Percentiles rank a stretch among this genome's conserved stretches.
Evolutionary conservation across 371 early-diverging fungal genomes (phyloP).

Genomic region (Lichtheimia ramosa): DNA sequence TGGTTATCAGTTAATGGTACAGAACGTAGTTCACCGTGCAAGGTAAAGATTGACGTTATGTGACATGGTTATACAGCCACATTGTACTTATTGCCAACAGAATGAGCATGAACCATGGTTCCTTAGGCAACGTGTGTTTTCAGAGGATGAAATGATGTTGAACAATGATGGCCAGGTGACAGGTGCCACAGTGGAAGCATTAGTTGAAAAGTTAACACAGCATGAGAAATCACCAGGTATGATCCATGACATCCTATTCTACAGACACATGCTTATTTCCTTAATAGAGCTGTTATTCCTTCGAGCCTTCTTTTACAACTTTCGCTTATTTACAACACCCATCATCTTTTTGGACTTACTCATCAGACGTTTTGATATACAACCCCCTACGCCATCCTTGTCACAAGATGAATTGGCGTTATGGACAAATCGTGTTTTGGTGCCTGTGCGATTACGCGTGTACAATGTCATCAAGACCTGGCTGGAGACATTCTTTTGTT

Average conservation of each 20-base stretch:
- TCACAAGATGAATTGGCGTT: slow-evolving; percentile 68
- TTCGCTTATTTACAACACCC: slow-evolving; percentile 82
- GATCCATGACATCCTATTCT: background rate
- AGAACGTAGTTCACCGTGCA: background rate
- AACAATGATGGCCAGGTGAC: slow-evolving; percentile 85
- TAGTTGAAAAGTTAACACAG: slow-evolving; percentile 86
- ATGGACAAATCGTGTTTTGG: slow-evolving; percentile 84
- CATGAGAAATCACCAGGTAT: slow-evolving; percentile 71
- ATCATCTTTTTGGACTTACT: slow-evolving; percentile 68
- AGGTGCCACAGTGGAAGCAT: slow-evolving; percentile 82
- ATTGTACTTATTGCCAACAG: background rate
- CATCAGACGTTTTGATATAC: slow-evolving; percentile 69
- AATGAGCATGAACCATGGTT: slow-evolving; percentile 56
- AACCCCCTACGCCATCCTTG: slow-evolving; percentile 64
- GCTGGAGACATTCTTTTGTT: slow-evolving; percentile 80
- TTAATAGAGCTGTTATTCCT: slow-evolving; percentile 72
- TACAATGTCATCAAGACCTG: slow-evolving; percentile 90
- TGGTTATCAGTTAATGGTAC: slow-evolving; percentile 1
- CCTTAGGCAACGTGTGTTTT: slow-evolving; percentile 59
- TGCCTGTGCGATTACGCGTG: slow-evolving; percentile 85
- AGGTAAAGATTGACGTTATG: background rate
- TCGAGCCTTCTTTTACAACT: slow-evolving; percentile 87
- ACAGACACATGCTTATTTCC: background rate
- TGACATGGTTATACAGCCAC: background rate
- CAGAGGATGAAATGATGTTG: slow-evolving; percentile 70